Evolutionary conservation across 2,329 filamentous ascomycete species (phyloP), one percentile per base, ranked within the genome.

Genomic region (Phialophora tarda): DNA sequence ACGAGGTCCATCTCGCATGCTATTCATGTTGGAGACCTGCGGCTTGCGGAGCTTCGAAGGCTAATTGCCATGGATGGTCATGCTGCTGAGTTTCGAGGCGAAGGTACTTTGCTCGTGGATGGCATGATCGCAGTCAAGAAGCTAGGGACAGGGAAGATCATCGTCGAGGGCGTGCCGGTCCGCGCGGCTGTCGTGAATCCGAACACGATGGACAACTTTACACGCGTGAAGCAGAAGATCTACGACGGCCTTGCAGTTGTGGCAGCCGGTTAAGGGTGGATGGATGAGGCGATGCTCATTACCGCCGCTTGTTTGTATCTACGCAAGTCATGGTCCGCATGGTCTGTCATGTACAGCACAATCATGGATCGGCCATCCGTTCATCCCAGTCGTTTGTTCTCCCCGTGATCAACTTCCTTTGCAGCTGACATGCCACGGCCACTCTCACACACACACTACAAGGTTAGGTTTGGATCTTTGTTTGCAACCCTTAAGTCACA

Each of bases 201-300:
- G 65, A 81, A 82, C 32, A 80, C 83, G 59, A 87, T 87, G 65
- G 83, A 83, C 48, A 93, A 91, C 41, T 96, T 97, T 75, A 91
- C 92, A 75, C 91, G 91, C 60, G 94, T 98, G 10, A 92, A 92
- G 80, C 89, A 84, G 79, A 93, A 91, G 78, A 96, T 99, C 71
- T 99, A 99, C 77, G 92, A 96, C 72, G 93, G 92, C 8, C 79
- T 99, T 76, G 95, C 95, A 38, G 92, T 98, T 66, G 93, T 99
- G 71, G 90, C 90, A 17, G 91, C 91, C 54, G 86, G 84, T 57
- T 91, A 77, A 78, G 28, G 30, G 11, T 12, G 12, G 21, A 8
- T 41, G 14, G n/a, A 21, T 32, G 59, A 32, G 17, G 34, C 32
- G 21, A 34, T 23, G n/a, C n/a, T 47, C 28, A n/a, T 3, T 21